These are phyloP conservation scores for Mycena sp. DNA, from an alignment of 1,284 basidiomycete genomes.

Conservation along the genomic window DNA sequence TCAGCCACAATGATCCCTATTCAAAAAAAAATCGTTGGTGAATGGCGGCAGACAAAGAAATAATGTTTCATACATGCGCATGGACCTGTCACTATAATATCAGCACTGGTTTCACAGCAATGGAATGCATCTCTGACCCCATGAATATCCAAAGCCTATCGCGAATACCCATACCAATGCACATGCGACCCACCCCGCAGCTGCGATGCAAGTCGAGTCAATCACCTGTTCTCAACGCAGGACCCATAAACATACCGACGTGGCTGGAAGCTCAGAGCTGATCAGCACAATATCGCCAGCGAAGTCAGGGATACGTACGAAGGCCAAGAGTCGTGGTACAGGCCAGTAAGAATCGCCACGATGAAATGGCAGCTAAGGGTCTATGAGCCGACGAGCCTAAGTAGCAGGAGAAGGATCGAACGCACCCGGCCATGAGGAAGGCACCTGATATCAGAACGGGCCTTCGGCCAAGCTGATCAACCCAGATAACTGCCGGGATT, in stretches of 20 bases:
- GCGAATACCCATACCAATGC: slow-evolving; percentile 75
- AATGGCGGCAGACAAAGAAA: neutral
- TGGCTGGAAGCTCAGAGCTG: slow-evolving; percentile 35
- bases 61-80: slow-evolving; percentile 56
- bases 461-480: slow-evolving; percentile 76
- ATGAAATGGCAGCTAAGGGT: slow-evolving; percentile 68
- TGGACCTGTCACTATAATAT: slow-evolving; percentile 47
- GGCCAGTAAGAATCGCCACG: slow-evolving; percentile 66
- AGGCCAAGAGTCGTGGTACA: slow-evolving; percentile 62
- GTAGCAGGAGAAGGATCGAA: neutral
- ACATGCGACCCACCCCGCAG: slow-evolving; percentile 74
- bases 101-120: slow-evolving; percentile 1
- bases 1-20: slow-evolving; percentile 66
- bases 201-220: no score
- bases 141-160: slow-evolving; percentile 67
- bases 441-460: slow-evolving; percentile 76
- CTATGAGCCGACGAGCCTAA: neutral
- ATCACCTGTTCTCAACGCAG: no score
- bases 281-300: neutral
- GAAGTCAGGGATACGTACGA: neutral
- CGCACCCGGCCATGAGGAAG: slow-evolving; percentile 71
- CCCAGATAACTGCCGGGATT: slow-evolving; percentile 77
- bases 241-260: no score
- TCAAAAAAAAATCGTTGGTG: neutral
- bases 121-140: slow-evolving; percentile 50